These are phyloP conservation scores for Mrakiaceae sp. DNA, from an alignment of 1,284 basidiomycete genomes.

Conservation along the genomic window DNA sequence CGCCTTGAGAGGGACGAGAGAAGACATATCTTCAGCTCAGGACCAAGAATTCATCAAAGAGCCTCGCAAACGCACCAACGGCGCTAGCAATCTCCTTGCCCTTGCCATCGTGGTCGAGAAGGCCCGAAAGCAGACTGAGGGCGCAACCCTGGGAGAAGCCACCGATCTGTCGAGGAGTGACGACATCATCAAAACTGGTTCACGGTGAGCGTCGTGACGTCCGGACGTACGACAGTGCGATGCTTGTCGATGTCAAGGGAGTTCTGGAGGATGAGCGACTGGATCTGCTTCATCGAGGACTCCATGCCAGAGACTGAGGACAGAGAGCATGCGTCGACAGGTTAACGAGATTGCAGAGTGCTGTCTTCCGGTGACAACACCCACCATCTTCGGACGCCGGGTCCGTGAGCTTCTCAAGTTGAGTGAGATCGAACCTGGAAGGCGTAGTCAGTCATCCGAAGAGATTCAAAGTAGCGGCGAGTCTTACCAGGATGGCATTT, in stretches of 20 bases:
- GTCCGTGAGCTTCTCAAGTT: no score
- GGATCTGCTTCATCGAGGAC: conserved; percentile 49
- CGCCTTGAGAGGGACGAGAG: not conserved
- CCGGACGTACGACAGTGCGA: not conserved
- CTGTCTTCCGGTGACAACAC: no score
- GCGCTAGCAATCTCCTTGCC: conserved; percentile 45
- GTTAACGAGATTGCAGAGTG: no score
- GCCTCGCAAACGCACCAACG: not conserved
- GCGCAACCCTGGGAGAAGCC: conserved; percentile 82
- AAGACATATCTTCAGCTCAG: not conserved
- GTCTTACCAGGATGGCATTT: no score
- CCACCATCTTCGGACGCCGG: no score
- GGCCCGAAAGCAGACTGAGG: conserved; percentile 60
- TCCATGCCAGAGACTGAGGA: conserved; percentile 46
- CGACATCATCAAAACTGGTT: no score
- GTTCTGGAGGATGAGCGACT: conserved; percentile 47
- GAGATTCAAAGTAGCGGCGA: no score
- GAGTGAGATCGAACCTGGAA: no score
- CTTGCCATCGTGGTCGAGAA: conserved; percentile 45
- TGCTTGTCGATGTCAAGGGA: conserved; percentile 2
- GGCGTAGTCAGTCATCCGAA: no score
- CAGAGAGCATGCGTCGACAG: no score
- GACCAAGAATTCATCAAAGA: not conserved
- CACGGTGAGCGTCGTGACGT: no score
- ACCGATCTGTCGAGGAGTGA: conserved; percentile 39